Conservation (phyloP, 345 rosid genomes). For the Eutrema yunnanense region DNA sequence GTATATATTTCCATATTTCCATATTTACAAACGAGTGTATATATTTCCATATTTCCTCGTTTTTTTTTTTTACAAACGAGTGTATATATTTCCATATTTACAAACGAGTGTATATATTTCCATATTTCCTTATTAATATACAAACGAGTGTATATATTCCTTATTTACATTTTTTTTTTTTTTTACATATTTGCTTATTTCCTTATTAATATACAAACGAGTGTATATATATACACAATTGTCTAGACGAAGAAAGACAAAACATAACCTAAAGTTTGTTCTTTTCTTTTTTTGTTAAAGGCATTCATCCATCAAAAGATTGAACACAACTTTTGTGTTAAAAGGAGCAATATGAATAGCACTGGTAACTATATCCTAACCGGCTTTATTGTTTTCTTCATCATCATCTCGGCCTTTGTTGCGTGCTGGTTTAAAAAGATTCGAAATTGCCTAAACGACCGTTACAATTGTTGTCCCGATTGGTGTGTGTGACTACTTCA, state of each 20-base stretch:
- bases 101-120: background rate
- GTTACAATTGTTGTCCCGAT: too few species aligned
- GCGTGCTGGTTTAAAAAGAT: background rate
- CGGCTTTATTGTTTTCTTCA: background rate
- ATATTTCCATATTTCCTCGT: background rate
- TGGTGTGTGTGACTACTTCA: too few species aligned
- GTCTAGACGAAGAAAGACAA: background rate
- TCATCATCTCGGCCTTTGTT: background rate
- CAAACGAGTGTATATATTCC: background rate
- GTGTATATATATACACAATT: background rate
- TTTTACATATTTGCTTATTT: too few species aligned
- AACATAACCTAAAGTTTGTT: background rate
- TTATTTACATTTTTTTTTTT: too few species aligned
- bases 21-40: background rate
- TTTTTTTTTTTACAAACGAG: background rate
- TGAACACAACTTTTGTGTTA: background rate
- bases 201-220: background rate
- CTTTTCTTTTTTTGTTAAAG: background rate
- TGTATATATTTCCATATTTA: background rate
- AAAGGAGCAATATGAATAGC: background rate
- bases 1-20: background rate
- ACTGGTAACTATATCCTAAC: background rate
- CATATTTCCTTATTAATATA: background rate
- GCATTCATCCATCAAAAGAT: background rate
- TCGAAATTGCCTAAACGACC: background rate